These are phyloP conservation scores for Phytophthora multivora DNA, from an alignment of 352 stramenopile species.

Conservation along the genomic window DNA sequence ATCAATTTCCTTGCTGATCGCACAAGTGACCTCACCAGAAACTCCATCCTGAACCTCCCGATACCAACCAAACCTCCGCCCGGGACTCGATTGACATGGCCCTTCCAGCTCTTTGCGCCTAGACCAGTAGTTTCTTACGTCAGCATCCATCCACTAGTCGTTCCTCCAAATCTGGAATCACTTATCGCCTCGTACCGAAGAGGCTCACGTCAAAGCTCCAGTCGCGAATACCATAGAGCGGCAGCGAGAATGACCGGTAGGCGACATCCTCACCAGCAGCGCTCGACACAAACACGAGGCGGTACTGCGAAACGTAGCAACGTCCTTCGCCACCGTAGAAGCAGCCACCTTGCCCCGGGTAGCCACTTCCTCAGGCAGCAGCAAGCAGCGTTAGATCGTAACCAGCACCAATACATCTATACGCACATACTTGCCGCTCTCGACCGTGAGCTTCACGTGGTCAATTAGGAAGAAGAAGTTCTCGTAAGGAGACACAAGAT, in stretches of 20 bases:
- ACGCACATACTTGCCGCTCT: constrained; percentile 74
- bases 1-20: not conserved
- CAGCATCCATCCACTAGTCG: not conserved
- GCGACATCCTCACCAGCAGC: constrained; percentile 30
- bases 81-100: constrained; percentile 72
- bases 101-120: constrained; percentile 71
- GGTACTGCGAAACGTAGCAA: constrained; percentile 83
- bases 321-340: constrained; percentile 74
- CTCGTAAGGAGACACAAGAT: constrained; percentile 81
- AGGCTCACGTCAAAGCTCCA: constrained; percentile 69
- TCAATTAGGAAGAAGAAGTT: constrained; percentile 81
- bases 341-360: constrained; percentile 80
- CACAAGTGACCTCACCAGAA: constrained; percentile 40
- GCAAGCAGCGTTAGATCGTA: not conserved
- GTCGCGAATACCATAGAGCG: constrained; percentile 78
- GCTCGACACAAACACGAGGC: constrained; percentile 70
- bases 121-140: not conserved
- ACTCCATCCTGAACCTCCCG: constrained; percentile 63
- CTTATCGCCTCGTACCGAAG: constrained; percentile 46
- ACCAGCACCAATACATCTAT: not conserved
- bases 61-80: constrained; percentile 69
- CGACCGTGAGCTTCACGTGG: constrained; percentile 72
- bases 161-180: not conserved
- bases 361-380: constrained; percentile 45
- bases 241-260: constrained; percentile 78